phyloP scores from a whole-genome alignment of 2,329 filamentous ascomycete genomes.

The Monilinia vaccinii-corymbosi region DNA sequence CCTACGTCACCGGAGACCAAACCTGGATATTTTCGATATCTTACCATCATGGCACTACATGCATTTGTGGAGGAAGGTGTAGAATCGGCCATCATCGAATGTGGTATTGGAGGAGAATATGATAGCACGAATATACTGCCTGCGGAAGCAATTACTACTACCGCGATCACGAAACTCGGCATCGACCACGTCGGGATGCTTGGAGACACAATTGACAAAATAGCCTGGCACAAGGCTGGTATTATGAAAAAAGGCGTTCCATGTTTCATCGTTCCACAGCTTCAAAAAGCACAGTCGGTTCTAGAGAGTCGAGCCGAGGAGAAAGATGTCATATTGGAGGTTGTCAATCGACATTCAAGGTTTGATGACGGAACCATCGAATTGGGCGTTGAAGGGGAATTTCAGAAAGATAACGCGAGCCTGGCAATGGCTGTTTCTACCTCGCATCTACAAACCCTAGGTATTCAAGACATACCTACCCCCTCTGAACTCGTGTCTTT shows the following conservation, averaged over 20 bases:
- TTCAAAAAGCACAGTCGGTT: slow-evolving; percentile 46
- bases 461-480: slow-evolving; percentile 7
- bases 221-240: slow-evolving; percentile 88
- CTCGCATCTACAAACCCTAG: slow-evolving; percentile 38
- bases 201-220: slow-evolving; percentile 68
- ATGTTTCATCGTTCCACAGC: slow-evolving; percentile 54
- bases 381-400: slow-evolving; percentile 43
- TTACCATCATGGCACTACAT: slow-evolving; percentile 84
- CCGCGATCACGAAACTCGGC: slow-evolving; percentile 69
- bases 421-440: slow-evolving; percentile 48
- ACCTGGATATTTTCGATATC: slow-evolving; percentile 85
- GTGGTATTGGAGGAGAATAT: slow-evolving; percentile 88
- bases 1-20: slow-evolving; percentile 36
- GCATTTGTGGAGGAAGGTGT: slow-evolving; percentile 70
- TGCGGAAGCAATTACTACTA: slow-evolving; percentile 46
- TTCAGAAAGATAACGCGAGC: slow-evolving; percentile 51
- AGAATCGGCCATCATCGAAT: slow-evolving; percentile 75
- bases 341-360: slow-evolving; percentile 22
- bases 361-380: slow-evolving; percentile 36
- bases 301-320: slow-evolving; percentile 48
- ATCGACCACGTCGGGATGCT: slow-evolving; percentile 80
- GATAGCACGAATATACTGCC: slow-evolving; percentile 83
- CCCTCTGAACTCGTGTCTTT: neutral
- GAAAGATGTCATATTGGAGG: slow-evolving; percentile 15
- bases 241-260: slow-evolving; percentile 64